Base-by-base conservation (phyloP, 345 rosid genomes). In the Kernera saxatilis region DNA sequence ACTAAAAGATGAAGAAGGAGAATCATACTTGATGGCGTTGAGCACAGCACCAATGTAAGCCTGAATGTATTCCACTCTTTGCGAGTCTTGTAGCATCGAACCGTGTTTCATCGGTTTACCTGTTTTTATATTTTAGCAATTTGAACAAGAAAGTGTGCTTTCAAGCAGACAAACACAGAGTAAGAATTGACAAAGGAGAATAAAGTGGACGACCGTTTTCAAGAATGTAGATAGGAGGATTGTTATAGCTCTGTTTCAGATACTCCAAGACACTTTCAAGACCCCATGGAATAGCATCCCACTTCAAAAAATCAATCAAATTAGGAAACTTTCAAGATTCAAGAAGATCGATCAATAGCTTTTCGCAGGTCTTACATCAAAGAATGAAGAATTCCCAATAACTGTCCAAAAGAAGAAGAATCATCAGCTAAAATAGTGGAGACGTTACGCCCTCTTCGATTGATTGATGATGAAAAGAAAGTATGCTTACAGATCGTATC, bases 181-280 rank as follows among this genome's bases (percentile, higher is more conserved):
- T 5, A 13, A 32, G 7, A 51, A 44, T 35, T 35, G 2, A 52
- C 41, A 53, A 52, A 29, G 70, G 19, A 46, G 21, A 48, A 59
- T 71, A 60, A 61, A 67, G 51, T 33, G 59, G 41, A 83, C 82
- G 41, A 83, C 82, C 88, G 29, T 85, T 85, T 77, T 85, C 84
- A 43, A 74, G 69, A 54, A 81, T 81, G 78, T 79, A 83, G 25
- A 85, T 27, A 14, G 83, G 86, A 72, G 81, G 82, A 46, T 81
- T 82, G 69, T 78, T 64, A 63, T 75, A 81, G 26, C 10, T 54
- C 46, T 79, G 70, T 63, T 81, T 81, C 32, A 86, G n/a, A 74
- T 80, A 70, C 73, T 75, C 71, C 55, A 83, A 66, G 5, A 78
- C 55, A 43, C 43, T 17, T 82, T 51, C 69, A 50, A 84, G 29